Conservation (phyloP, 1,284 basidiomycete genomes). For the Malassezia globosa region DNA sequence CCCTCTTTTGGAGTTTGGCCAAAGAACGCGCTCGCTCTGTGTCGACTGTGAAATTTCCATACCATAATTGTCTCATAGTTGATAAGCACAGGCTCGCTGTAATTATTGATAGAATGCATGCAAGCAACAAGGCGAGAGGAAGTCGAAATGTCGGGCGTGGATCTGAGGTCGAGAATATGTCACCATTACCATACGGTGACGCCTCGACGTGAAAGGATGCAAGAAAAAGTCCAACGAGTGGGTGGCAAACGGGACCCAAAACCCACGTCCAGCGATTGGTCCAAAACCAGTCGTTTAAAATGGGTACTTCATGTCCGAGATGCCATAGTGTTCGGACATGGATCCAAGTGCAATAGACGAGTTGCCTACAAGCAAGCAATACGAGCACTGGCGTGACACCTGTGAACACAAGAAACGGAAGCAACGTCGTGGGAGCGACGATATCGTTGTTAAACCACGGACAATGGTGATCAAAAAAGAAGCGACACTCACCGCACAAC, state of each 20-base stretch:
- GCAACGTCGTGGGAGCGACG: not conserved
- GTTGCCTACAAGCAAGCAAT: not conserved
- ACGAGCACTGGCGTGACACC: not conserved
- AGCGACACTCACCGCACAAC: constrained; percentile 8
- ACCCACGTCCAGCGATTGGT: constrained; percentile 6
- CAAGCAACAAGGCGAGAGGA: not conserved
- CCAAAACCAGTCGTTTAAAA: not conserved
- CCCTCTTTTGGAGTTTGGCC: not conserved
- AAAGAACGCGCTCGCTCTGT: not conserved
- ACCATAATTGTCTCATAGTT: not conserved
- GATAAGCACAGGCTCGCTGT: not conserved
- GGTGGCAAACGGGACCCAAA: constrained; percentile 4
- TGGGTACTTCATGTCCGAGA: not conserved
- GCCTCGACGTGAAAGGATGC: not conserved
- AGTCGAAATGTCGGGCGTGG: not conserved
- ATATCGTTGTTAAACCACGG: constrained; percentile 9
- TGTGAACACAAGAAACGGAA: not conserved
- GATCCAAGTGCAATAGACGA: not conserved
- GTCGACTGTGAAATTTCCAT: not conserved
- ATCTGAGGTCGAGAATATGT: not conserved
- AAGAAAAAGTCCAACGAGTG: not conserved
- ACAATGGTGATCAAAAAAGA: constrained; percentile 13
- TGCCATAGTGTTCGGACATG: not conserved
- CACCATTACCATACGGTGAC: not conserved
- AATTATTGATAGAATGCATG: not conserved